Conservation (phyloP, 257 asterid genomes). For the Mentha longifolia region DNA sequence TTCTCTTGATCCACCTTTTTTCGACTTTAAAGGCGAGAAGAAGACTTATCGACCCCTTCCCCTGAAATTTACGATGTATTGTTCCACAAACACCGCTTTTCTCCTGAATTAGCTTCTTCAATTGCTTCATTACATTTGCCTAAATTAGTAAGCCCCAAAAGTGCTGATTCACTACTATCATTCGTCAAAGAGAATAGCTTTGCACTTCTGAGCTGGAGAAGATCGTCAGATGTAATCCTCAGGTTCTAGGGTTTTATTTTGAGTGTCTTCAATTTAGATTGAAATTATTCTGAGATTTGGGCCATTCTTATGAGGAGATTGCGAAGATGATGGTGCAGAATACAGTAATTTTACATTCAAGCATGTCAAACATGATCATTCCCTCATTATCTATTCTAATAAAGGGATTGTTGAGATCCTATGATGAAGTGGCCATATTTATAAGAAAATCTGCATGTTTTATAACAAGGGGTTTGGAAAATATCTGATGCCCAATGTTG, state of each 20-base stretch:
- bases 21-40: too few relatives aligned
- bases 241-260: background rate
- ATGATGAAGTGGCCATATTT: conserved; percentile 33
- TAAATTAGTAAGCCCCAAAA: background rate
- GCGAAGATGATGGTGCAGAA: background rate
- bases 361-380: conserved; percentile 6
- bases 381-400: conserved; percentile 41
- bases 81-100: conserved; percentile 20
- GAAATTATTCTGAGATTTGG: background rate
- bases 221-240: background rate
- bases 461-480: background rate
- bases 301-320: background rate
- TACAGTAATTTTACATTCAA: conserved; percentile 29
- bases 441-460: conserved; percentile 24
- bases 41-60: too few relatives aligned
- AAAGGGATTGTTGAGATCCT: conserved; percentile 40
- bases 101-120: conserved; percentile 37
- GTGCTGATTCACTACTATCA: conserved; percentile 10
- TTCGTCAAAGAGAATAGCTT: conserved; percentile 13
- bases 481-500: background rate
- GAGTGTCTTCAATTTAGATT: background rate
- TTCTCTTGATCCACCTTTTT: too few relatives aligned
- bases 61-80: too few relatives aligned
- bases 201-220: conserved; percentile 7
- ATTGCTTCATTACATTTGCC: background rate